A percentile compares a stretch with the other conserved stretches of the same genome.
phyloP scores from a whole-genome alignment of 768 basidiomycete species.

The Neoboletus subvelutipes region DNA sequence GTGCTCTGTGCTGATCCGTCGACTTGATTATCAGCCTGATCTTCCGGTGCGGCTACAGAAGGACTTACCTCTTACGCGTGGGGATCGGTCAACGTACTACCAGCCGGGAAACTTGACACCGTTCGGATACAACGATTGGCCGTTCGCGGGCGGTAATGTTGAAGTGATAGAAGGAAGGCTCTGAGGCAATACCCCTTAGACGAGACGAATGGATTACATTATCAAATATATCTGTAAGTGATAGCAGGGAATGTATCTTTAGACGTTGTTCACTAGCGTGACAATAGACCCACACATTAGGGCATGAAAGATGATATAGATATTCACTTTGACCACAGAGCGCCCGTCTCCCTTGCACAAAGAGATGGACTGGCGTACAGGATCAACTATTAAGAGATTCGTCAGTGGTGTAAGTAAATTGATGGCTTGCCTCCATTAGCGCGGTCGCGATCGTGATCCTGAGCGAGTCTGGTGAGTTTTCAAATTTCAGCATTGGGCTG shows the following conservation, averaged over 20 bases:
- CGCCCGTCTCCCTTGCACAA: background rate
- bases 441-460: background rate
- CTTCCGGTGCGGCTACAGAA: constrained; percentile 28
- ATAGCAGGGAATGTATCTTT: background rate
- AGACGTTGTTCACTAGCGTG: no score
- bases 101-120: constrained; percentile 24
- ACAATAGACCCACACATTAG: no score
- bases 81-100: constrained; percentile 25
- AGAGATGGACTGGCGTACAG: background rate
- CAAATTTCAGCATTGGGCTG: background rate
- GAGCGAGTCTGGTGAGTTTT: background rate
- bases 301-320: background rate
- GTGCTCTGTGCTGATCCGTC: background rate
- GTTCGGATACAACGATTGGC: constrained; percentile 33
- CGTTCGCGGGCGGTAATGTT: constrained; percentile 19
- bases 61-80: constrained; percentile 18
- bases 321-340: background rate
- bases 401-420: background rate
- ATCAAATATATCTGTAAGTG: background rate
- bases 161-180: background rate
- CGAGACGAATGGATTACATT: background rate
- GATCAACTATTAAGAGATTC: background rate
- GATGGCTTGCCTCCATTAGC: background rate
- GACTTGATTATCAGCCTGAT: constrained; percentile 25
- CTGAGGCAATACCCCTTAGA: background rate